phyloP scores from a whole-genome alignment of 345 rosid genomes.

The Gossypioides kirkii region DNA sequence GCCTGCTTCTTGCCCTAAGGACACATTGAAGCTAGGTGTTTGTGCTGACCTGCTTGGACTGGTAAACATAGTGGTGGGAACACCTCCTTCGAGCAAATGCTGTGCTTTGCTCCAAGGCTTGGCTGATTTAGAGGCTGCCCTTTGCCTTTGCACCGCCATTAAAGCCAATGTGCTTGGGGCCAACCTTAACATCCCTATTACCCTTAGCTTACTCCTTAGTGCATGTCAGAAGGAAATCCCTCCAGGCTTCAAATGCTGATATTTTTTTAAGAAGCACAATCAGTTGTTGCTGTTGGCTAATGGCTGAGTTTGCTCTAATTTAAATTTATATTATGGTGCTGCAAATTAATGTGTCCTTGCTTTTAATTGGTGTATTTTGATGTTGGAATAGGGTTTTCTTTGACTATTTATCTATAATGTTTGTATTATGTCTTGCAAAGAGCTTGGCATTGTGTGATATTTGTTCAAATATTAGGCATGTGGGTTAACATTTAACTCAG shows the following conservation, averaged over 20 bases:
- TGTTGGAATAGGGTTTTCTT: background rate
- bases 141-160: constrained; percentile 55
- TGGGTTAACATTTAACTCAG: background rate
- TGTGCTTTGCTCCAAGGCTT: constrained; percentile 44
- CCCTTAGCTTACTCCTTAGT: constrained; percentile 34
- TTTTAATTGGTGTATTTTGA: background rate
- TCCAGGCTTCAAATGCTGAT: constrained; percentile 38
- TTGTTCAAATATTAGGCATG: background rate
- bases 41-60: constrained; percentile 50
- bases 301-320: background rate
- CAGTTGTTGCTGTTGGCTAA: background rate
- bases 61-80: constrained; percentile 26
- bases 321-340: too few species aligned
- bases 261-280: background rate
- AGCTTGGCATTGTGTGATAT: background rate
- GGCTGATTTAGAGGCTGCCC: constrained; percentile 46
- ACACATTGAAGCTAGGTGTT: constrained; percentile 44
- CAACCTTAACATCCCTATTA: constrained; percentile 35
- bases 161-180: constrained; percentile 55
- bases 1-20: constrained; percentile 31
- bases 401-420: background rate
- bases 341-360: background rate
- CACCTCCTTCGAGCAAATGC: constrained; percentile 39
- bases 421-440: background rate
- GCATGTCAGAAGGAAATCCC: constrained; percentile 44